Evolutionary conservation across 345 rosid genomes (phyloP), one percentile per base, ranked within the genome.

Genomic region (thale cress (Arabidopsis thaliana)): DNA sequence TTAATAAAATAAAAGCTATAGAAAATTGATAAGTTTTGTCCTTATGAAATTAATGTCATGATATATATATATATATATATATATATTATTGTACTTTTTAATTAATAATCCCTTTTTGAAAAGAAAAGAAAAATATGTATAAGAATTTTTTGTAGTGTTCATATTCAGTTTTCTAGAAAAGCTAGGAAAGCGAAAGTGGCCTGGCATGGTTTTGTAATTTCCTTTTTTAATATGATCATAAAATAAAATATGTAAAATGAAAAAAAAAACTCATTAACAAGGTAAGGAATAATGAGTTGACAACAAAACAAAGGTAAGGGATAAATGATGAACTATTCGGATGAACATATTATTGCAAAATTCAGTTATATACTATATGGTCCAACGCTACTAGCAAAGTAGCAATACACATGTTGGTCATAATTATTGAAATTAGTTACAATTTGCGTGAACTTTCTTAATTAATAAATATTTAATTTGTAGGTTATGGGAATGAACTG

Each of bases 401-500:
- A 52, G 11, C 24, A 59, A 49, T 59, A 38, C 25, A 67, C 61
- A 75, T 30, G 30, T 28, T 32, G 60, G 50, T 46, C 25, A 37
- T 42, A 45, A 49, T 14, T 58, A 46, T 38, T 66, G 1, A 59
- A 59, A 38, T 37, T 48, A 38, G 52, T 20, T 48, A 46, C 41
- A 37, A 1, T 28, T 75, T 56, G n/a, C 6, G 44, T 74, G 65
- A 74, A 38, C 33, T 34, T 46, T 56, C 16, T 40, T 32, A 67
- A 14, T 48, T 36, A 65, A 65, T 38, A 67, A 67, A 58, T 67
- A 36, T 49, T 16, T 66, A 28, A 16, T 36, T 55, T 5, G 34
- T 16, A 42, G 42, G 22, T 77, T 63, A 56, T 70, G 80, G 30
- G 66, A 77, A 63, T 77, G 80, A 63, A 70, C 76, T 77, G 80